A percentile compares a stretch with the other conserved stretches of the same genome.
These are phyloP conservation scores for Fonsecaea pedrosoi DNA, from an alignment of 2,329 filamentous ascomycete species.

Conservation along the genomic window DNA sequence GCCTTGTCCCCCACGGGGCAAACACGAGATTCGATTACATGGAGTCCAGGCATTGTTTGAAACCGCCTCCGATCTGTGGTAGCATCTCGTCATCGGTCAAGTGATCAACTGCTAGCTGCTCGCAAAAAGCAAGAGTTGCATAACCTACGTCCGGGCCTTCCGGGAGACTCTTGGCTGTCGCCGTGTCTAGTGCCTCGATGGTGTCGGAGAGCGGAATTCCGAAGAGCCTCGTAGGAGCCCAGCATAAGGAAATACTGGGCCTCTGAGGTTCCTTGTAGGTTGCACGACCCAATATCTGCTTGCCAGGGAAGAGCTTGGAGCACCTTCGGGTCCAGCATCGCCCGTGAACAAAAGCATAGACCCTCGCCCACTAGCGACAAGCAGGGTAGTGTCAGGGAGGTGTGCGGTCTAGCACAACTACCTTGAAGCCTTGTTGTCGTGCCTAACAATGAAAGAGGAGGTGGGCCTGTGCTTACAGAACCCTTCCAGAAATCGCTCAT, in stretches of 20 bases:
- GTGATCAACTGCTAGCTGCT: conserved; percentile 16
- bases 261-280: conserved; percentile 1
- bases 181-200: conserved; percentile 1
- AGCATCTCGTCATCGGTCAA: conserved; percentile 31
- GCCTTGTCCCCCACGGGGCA: conserved; percentile 14
- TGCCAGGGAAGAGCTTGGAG: not conserved
- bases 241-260: conserved; percentile 12
- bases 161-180: conserved; percentile 24
- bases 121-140: conserved; percentile 4
- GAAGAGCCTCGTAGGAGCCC: conserved; percentile 19
- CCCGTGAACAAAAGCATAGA: not conserved
- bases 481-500: conserved; percentile 32
- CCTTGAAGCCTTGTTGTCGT: conserved; percentile 16
- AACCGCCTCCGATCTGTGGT: not conserved
- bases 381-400: not conserved
- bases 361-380: not conserved
- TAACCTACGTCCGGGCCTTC: conserved; percentile 28
- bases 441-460: conserved; percentile 22
- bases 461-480: conserved; percentile 27
- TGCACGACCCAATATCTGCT: not conserved
- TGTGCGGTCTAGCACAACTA: not conserved
- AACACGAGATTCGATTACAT: conserved; percentile 7
- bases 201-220: conserved; percentile 4
- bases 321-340: not conserved
- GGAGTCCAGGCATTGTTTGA: conserved; percentile 15